Conservation (phyloP, 768 basidiomycete genomes). For the Psilocybe azurescens region DNA sequence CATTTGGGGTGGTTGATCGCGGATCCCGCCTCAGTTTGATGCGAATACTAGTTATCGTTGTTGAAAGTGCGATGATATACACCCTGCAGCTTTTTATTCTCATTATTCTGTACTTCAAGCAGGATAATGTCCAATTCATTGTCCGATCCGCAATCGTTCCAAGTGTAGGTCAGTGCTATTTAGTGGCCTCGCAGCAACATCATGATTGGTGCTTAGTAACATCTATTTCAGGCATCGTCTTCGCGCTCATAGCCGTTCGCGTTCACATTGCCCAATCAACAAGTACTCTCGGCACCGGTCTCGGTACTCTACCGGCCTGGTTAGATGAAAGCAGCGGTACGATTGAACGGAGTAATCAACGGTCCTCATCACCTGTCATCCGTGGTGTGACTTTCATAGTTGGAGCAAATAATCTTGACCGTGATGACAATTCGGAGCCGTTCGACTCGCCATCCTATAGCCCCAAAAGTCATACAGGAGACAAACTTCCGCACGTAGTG, state of each 20-base stretch:
- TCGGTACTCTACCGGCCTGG: conserved; percentile 4
- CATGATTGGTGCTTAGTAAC: too few relatives aligned
- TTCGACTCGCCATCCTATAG: background rate
- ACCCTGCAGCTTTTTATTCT: conserved; percentile 23
- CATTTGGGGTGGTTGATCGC: conserved; percentile 17
- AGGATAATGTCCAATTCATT: conserved; percentile 16
- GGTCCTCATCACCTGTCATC: background rate
- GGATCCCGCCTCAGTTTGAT: conserved; percentile 13
- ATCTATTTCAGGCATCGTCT: conserved; percentile 18
- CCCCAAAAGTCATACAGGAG: background rate
- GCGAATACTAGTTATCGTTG: conserved; percentile 19
- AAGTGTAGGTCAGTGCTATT: conserved; percentile 19
- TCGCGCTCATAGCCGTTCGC: conserved; percentile 21
- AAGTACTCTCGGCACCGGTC: background rate
- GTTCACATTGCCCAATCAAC: conserved; percentile 10
- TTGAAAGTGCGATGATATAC: conserved; percentile 28
- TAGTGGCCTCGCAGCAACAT: too few relatives aligned
- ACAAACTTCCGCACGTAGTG: too few relatives aligned
- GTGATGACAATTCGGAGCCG: background rate
- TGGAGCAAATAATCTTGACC: background rate
- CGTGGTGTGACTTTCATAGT: background rate
- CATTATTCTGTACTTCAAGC: conserved; percentile 17
- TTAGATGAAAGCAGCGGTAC: background rate
- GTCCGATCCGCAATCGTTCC: conserved; percentile 24
- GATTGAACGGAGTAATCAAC: background rate